phyloP scores from a whole-genome alignment of 1,284 basidiomycete species.

The Trichosporon inkin region DNA sequence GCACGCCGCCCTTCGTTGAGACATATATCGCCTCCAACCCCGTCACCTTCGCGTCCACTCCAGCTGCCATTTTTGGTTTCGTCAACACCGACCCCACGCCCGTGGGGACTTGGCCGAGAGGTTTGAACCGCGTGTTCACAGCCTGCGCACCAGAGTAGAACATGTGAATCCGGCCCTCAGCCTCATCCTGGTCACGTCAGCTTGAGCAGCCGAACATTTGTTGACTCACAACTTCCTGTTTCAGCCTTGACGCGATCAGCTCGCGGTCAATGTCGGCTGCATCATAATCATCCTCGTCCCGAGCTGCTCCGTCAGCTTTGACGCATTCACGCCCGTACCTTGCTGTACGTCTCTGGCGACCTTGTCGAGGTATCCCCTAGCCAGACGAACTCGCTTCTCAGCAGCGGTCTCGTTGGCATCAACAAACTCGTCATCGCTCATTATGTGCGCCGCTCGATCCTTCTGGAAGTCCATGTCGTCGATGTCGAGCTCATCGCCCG shows the following conservation, averaged over 20 bases:
- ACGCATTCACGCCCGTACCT: slow-evolving; percentile 55
- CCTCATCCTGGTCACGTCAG: slow-evolving; percentile 38
- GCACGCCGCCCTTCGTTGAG: slow-evolving; percentile 75
- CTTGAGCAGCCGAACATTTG: background rate
- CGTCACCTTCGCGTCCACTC: slow-evolving; percentile 6
- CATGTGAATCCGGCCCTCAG: slow-evolving; percentile 46
- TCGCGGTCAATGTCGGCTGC: slow-evolving; percentile 91
- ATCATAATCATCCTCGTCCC: slow-evolving; percentile 73
- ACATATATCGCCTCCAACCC: slow-evolving; percentile 48
- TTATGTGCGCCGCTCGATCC: slow-evolving; percentile 52
- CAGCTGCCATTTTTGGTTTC: background rate
- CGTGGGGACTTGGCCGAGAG: slow-evolving; percentile 14
- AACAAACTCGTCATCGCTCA: slow-evolving; percentile 65
- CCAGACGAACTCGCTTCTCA: slow-evolving; percentile 84
- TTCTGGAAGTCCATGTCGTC: slow-evolving; percentile 71
- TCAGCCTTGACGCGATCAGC: slow-evolving; percentile 80
- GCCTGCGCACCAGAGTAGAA: slow-evolving; percentile 50
- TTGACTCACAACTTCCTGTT: slow-evolving; percentile 70
- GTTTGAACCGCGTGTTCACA: slow-evolving; percentile 11
- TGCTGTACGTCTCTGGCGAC: slow-evolving; percentile 64
- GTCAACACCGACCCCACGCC: slow-evolving; percentile 10
- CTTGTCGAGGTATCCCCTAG: slow-evolving; percentile 82
- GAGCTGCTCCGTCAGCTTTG: slow-evolving; percentile 19
- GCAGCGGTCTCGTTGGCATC: slow-evolving; percentile 82
- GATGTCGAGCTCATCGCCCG: slow-evolving; percentile 56